Base-by-base conservation (phyloP, 495 filamentous ascomycete species). In the Neohortaea acidophila region DNA sequence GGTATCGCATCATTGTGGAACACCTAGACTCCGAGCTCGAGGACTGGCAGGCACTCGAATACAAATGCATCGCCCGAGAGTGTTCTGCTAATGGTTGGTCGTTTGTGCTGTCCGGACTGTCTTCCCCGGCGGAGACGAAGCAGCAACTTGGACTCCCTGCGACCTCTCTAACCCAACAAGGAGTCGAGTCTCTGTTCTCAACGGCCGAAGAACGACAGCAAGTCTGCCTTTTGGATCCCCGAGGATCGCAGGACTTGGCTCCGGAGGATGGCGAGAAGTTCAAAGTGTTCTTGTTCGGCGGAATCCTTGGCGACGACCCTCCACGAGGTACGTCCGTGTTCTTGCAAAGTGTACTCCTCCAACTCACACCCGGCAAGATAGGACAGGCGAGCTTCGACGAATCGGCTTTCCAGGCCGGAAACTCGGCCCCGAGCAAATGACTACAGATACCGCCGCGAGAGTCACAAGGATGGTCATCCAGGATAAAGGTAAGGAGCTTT, bases 401-500 rank as follows among this genome's bases (percentile, higher is more conserved):
- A 91, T 93, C 57, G 91, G 91, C 18, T 97, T 86, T 52, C 65
- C 75, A 45, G 85, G 87, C 30, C 77, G 89, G 38, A 71, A 86
- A 43, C 66, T 97, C 30, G 91, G 91, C 0, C 84, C 86, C 12
- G 73, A 85, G 49, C 89, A 97, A 59, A 96, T 97, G 89, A 96
- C 89, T 7, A 97, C 89, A 0, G 89, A 97, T 59, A 97, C 89
- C 13, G 89, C 89, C 0, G 89, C 93, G 23, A 68, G 89, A 42
- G 89, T 94, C 8, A 94, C 89, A 25, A 73, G 91, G 41, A 72
- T 91, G 54, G 79, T 96, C 12, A 70, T 86, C 8, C 78, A 93
- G 45, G 73, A 82, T 32, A 77, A 81, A 63, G 67, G 86, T 92
- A 51, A 48, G 64, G n/a, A 4, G n/a, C n/a, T 30, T 3, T 12